Percentiles rank a stretch among this genome's conserved stretches.
These are phyloP conservation scores for Mycena capillaripes DNA, from an alignment of 768 basidiomycete genomes.

Conservation along the genomic window DNA sequence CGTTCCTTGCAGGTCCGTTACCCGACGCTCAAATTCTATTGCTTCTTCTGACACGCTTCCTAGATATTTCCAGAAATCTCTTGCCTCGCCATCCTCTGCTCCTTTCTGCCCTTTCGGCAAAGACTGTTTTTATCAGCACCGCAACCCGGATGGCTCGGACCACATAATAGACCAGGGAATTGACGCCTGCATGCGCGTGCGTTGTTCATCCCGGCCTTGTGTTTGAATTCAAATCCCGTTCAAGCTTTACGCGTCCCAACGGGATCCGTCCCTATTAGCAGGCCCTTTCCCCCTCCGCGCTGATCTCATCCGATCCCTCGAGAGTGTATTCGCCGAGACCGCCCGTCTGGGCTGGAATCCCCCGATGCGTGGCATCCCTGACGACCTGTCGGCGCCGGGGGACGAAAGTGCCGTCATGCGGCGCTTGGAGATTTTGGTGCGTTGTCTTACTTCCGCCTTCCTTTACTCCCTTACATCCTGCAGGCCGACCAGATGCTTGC, in stretches of 20 bases:
- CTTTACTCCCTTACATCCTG: background rate
- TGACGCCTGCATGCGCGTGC: constrained; percentile 66
- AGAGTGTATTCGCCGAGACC: constrained; percentile 37
- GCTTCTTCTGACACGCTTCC: background rate
- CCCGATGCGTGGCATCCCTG: constrained; percentile 30
- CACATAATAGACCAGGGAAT: constrained; percentile 69
- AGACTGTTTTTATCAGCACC: constrained; percentile 87
- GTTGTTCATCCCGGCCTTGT: constrained; percentile 31
- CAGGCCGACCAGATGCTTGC: constrained; percentile 54
- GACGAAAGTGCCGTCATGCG: constrained; percentile 45
- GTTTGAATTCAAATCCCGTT: background rate
- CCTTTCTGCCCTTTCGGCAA: constrained; percentile 84
- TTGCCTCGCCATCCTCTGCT: constrained; percentile 49
- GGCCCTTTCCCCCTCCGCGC: background rate
- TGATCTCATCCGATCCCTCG: constrained; percentile 32
- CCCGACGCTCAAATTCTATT: background rate
- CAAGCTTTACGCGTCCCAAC: constrained; percentile 31
- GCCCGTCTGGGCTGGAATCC: constrained; percentile 33
- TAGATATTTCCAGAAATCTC: constrained; percentile 76
- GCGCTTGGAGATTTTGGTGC: constrained; percentile 47
- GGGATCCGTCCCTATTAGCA: background rate
- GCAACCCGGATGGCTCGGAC: constrained; percentile 74
- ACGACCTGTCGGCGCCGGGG: constrained; percentile 29
- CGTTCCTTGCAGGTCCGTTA: constrained; percentile 75
- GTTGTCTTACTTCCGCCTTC: background rate